Percentiles rank a stretch among this genome's conserved stretches.
These are phyloP conservation scores for Penicillium herquei DNA, from an alignment of 495 filamentous ascomycete species.

Conservation along the genomic window DNA sequence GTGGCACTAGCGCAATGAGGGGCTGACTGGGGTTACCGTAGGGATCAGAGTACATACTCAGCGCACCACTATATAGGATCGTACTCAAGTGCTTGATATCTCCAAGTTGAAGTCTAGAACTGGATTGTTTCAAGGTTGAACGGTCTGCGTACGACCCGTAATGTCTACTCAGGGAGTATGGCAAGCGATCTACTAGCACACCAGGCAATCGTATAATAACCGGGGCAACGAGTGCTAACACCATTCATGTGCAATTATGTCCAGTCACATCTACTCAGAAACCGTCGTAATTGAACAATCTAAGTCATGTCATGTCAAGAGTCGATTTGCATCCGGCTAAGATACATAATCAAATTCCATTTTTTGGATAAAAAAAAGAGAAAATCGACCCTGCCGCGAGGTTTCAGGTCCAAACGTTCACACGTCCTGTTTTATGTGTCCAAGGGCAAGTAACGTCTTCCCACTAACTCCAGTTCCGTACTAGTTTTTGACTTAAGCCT, in stretches of 20 bases:
- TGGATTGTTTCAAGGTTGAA: neutral
- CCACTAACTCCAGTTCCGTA: slow-evolving; percentile 45
- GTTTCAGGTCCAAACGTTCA: slow-evolving; percentile 37
- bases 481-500: slow-evolving; percentile 46
- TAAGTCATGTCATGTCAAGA: slow-evolving; percentile 43
- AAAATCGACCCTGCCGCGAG: slow-evolving; percentile 40
- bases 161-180: no score
- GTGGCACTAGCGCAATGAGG: no score
- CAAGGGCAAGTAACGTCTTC: slow-evolving; percentile 32
- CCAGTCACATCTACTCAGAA: no score
- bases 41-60: no score
- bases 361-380: slow-evolving; percentile 38
- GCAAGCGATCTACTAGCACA: neutral
- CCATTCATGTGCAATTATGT: no score
- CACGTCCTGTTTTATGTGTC: slow-evolving; percentile 31
- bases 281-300: neutral
- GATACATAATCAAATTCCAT: slow-evolving; percentile 45
- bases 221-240: no score
- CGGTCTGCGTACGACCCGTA: neutral
- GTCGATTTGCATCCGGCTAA: slow-evolving; percentile 47
- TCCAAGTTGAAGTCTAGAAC: no score
- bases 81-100: no score
- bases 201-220: neutral
- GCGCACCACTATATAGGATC: no score
- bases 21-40: no score